A percentile compares a stretch with the other conserved stretches of the same genome.
Evolutionary conservation across 805 yeast species (phyloP).

Genomic region (Ogataea dorogensis): DNA sequence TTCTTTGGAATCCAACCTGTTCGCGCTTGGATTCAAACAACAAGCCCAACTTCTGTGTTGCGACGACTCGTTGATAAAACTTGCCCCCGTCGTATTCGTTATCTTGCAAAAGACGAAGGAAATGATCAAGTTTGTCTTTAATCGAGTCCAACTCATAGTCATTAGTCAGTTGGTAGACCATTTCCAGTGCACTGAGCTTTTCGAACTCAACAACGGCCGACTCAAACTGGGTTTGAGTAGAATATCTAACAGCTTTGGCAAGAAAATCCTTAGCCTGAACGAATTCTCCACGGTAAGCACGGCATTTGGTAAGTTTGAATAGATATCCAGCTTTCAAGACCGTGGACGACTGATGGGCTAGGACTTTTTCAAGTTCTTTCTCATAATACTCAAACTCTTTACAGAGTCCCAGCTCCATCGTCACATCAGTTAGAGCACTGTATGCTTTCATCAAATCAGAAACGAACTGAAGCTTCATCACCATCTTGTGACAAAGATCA

Average conservation of each 20-base stretch:
- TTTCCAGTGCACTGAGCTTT: conserved; percentile 7
- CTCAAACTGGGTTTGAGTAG: conserved; percentile 10
- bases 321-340: conserved; percentile 21
- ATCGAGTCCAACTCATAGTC: conserved; percentile 1
- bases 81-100: conserved; percentile 10
- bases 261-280: conserved; percentile 3
- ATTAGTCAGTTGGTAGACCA: conserved; percentile 11
- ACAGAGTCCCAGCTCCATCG: conserved; percentile 51
- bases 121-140: conserved; percentile 3
- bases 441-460: conserved; percentile 38
- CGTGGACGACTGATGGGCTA: conserved; percentile 32
- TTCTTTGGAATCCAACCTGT: conserved; percentile 4
- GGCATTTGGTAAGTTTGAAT: conserved; percentile 24
- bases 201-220: conserved; percentile 3
- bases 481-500: conserved; percentile 22
- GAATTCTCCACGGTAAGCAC: conserved; percentile 19
- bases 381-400: conserved; percentile 57
- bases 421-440: conserved; percentile 37
- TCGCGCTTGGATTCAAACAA: not conserved
- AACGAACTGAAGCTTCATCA: conserved; percentile 37
- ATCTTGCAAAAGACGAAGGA: conserved; percentile 2
- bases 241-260: conserved; percentile 2
- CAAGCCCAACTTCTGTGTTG: not conserved
- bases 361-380: conserved; percentile 46
- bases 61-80: conserved; percentile 6